phyloP scores from a whole-genome alignment of 805 yeast genomes.

The Lipomyces anomalus region DNA sequence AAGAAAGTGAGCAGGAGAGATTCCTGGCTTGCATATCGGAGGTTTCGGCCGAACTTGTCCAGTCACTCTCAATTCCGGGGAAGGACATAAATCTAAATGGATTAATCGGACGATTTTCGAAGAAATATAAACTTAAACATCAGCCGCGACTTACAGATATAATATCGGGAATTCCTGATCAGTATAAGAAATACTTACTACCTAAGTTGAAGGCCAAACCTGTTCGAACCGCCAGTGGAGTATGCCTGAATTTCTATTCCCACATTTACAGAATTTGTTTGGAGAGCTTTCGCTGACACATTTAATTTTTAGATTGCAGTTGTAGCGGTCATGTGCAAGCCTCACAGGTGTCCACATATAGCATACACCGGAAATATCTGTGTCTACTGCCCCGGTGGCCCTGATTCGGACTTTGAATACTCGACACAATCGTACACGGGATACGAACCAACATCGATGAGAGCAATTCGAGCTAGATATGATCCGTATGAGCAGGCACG shows the following conservation, averaged over 20 bases:
- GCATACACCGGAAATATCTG: slow-evolving; percentile 98
- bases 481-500: slow-evolving; percentile 98
- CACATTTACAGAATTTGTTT: neutral
- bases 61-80: slow-evolving; percentile 36
- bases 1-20: slow-evolving; percentile 66
- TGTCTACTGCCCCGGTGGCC: slow-evolving; percentile 98
- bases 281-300: no score
- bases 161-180: slow-evolving; percentile 92
- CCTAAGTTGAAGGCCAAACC: slow-evolving; percentile 98
- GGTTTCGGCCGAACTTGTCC: slow-evolving; percentile 22
- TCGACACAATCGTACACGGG: slow-evolving; percentile 98
- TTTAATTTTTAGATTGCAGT: slow-evolving; percentile 67
- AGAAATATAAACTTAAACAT: slow-evolving; percentile 81
- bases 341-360: slow-evolving; percentile 97
- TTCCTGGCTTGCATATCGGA: slow-evolving; percentile 61
- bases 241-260: neutral
- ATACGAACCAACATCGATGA: slow-evolving; percentile 97
- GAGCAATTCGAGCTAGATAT: slow-evolving; percentile 97
- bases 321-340: slow-evolving; percentile 98
- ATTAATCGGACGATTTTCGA: slow-evolving; percentile 73
- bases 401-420: slow-evolving; percentile 96
- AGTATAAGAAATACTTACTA: slow-evolving; percentile 79
- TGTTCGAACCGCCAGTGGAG: slow-evolving; percentile 93
- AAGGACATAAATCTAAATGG: slow-evolving; percentile 88
- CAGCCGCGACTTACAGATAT: slow-evolving; percentile 95